Percentiles rank a stretch among this genome's conserved stretches.
Evolutionary conservation across 257 asterid species (phyloP).

Genomic region (Voacanga thouarsii): DNA sequence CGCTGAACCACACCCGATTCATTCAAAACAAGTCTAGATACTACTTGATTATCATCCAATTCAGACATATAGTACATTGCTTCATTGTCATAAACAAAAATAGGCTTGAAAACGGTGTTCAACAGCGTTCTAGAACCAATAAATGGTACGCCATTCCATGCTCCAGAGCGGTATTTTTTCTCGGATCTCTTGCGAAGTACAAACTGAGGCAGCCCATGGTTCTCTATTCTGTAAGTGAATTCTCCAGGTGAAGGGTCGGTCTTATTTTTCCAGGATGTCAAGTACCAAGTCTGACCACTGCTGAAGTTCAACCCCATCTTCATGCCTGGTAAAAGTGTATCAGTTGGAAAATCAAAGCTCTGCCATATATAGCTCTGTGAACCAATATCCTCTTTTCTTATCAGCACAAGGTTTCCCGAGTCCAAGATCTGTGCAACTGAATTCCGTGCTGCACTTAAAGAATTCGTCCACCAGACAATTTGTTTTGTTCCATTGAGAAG

Average conservation of each 20-base stretch:
- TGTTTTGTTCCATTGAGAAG: constrained; percentile 7
- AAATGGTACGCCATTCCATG: not conserved
- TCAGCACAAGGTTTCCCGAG: not conserved
- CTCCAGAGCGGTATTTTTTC: not conserved
- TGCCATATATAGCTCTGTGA: constrained; percentile 18
- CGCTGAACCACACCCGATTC: not conserved
- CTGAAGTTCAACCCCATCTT: constrained; percentile 3
- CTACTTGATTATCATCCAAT: not conserved
- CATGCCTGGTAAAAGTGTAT: constrained; percentile 28
- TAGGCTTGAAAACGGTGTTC: not conserved
- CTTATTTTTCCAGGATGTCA: constrained; percentile 14
- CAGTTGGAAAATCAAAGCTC: constrained; percentile 29
- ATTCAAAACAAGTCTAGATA: not conserved
- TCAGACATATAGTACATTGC: not conserved
- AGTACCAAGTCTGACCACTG: no score
- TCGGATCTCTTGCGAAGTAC: constrained; percentile 13
- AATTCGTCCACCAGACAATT: constrained; percentile 26
- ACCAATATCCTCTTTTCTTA: not conserved
- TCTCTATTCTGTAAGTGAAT: constrained; percentile 14
- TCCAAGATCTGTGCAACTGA: not conserved
- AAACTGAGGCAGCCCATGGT: constrained; percentile 22
- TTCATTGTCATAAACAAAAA: not conserved
- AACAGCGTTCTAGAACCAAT: not conserved
- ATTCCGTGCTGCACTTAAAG: not conserved
- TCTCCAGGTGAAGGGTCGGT: constrained; percentile 31